Conservation (phyloP, 177 flowering plant species). For the Vitis hybrid region DNA sequence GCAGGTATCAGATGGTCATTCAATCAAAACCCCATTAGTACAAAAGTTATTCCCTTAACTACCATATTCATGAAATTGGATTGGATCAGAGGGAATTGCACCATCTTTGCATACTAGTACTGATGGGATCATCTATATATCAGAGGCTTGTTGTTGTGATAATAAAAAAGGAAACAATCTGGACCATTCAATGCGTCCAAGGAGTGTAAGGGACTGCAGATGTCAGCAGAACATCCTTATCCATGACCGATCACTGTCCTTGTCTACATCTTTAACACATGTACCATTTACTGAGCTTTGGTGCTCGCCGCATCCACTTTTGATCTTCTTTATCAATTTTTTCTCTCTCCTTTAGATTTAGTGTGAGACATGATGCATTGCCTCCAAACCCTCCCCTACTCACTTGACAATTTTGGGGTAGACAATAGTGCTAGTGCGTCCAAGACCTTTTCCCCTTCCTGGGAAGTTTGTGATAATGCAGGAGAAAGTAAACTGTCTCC, state of each 20-base stretch:
- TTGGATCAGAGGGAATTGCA: conserved; percentile 8
- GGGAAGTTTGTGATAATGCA: conserved; percentile 26
- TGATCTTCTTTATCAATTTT: neutral
- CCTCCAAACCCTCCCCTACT: neutral
- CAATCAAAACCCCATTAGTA: conserved; percentile 17
- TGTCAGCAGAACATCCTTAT: conserved; percentile 1
- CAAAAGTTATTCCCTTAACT: conserved; percentile 13
- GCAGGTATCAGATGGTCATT: conserved; percentile 23
- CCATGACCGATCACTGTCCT: conserved; percentile 1
- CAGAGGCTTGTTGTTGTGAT: neutral
- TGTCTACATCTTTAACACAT: conserved; percentile 10
- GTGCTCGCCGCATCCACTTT: conserved; percentile 31
- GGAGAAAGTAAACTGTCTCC: conserved; percentile 19
- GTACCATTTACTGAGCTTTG: conserved; percentile 8
- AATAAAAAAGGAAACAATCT: neutral
- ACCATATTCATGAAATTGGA: conserved; percentile 1
- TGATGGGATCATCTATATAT: conserved; percentile 1
- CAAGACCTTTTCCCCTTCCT: conserved; percentile 15
- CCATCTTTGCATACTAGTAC: neutral
- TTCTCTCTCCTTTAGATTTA: neutral
- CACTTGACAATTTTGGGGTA: conserved; percentile 19
- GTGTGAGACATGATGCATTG: neutral
- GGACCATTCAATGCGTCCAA: neutral
- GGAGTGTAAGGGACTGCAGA: conserved; percentile 4
- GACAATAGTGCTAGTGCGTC: conserved; percentile 24